Base-by-base conservation (phyloP, 345 rosid species). In the Arabidopsis thaliana region DNA sequence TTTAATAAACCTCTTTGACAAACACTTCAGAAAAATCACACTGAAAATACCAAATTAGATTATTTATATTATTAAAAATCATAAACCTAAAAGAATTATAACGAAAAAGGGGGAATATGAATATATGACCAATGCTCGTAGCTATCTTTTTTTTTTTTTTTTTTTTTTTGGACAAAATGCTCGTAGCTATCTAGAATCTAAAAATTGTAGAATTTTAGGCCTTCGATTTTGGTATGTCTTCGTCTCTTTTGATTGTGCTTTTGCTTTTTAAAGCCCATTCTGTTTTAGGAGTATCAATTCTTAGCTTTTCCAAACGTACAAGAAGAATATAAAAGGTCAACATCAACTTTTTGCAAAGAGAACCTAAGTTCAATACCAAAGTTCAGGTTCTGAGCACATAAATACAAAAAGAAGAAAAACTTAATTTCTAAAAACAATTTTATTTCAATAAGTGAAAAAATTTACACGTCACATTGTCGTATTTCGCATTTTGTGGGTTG, bases 161-260 rank as follows among this genome's bases (percentile, higher is more conserved):
- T n/a, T n/a, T n/a, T n/a, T n/a, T n/a, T n/a, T n/a, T n/a, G n/a
- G n/a, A n/a, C n/a, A n/a, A n/a, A 9, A 63, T 44, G 80, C 42
- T 55, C 9, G 12, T 41, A 64, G 59, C 71, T 56, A 77, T 77
- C 71, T 55, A 34, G 65, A 77, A 77, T 77, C 71, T 63, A 41
- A 70, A 42, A 52, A 37, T 8, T 70, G 75, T 59, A 53, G 75
- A 56, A 77, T 70, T 77, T 46, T 77, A 63, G 80, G 80, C 76
- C 76, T 77, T 64, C 72, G 14, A 53, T 70, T 70, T 46, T 46
- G 74, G 74, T 60, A 50, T 68, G 63, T 76, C 69, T 52, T 60
- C 5, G 56, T 68, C 66, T n/a, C 65, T 63, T 68, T 69, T 76
- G 52, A 22, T 42, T 61, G 57, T 34, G 63, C 65, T 52, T 55